Evolutionary conservation across 2,329 filamentous ascomycete species (phyloP).

Genomic region (Arthroderma uncinatum): DNA sequence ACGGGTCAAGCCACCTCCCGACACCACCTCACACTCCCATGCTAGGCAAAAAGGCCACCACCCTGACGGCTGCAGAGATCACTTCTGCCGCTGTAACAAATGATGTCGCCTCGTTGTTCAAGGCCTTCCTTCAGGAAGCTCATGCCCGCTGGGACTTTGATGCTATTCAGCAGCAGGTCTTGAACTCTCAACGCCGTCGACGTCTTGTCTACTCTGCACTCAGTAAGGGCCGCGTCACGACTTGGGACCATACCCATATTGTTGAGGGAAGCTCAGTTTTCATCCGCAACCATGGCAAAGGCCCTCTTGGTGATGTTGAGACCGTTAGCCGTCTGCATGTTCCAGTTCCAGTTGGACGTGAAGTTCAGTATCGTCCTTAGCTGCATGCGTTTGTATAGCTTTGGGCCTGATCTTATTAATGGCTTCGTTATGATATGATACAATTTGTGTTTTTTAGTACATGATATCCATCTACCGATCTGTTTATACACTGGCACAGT

Average conservation of each 20-base stretch:
- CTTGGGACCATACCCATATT: constrained; percentile 75
- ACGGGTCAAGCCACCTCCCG: constrained; percentile 14
- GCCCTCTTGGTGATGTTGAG: constrained; percentile 32
- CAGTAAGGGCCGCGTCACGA: constrained; percentile 61
- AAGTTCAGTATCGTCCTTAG: constrained; percentile 10
- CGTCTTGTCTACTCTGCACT: constrained; percentile 70
- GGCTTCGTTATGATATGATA: background rate
- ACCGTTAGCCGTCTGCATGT: constrained; percentile 33
- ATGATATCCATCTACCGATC: too few relatives aligned
- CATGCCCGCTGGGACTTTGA: constrained; percentile 69
- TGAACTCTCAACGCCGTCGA: constrained; percentile 67
- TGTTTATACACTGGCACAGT: too few relatives aligned
- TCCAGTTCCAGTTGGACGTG: constrained; percentile 1
- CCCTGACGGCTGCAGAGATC: constrained; percentile 26
- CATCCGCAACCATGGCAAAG: constrained; percentile 51
- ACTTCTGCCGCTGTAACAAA: constrained; percentile 32
- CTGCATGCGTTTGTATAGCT: background rate
- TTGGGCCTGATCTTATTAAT: background rate
- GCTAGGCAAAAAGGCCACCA: constrained; percentile 26
- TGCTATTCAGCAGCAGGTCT: constrained; percentile 60
- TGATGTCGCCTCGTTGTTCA: constrained; percentile 39
- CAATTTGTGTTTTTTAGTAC: background rate
- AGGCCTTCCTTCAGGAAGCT: constrained; percentile 63
- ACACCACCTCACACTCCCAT: constrained; percentile 33
- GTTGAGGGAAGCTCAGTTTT: constrained; percentile 48